Conservation (phyloP, 768 basidiomycete genomes). For the Mycena kentingensis region DNA sequence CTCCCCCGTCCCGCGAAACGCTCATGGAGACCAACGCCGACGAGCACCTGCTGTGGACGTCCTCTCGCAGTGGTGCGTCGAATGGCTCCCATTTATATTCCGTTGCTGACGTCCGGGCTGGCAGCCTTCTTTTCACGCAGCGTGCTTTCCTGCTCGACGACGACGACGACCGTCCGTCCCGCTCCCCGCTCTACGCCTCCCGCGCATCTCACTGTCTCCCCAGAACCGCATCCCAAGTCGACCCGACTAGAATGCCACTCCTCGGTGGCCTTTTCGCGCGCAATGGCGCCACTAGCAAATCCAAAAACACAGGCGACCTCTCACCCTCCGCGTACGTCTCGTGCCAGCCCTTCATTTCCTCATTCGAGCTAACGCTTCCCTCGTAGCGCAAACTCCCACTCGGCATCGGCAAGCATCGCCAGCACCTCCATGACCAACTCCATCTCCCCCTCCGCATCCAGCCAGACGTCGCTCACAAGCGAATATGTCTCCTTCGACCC, state of each 20-base stretch:
- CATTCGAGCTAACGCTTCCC: not conserved
- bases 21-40: no score
- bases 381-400: not conserved
- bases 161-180: not conserved
- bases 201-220: not conserved
- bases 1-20: no score
- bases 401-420: not conserved
- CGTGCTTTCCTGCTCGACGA: not conserved
- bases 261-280: slow-evolving; percentile 22
- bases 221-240: not conserved
- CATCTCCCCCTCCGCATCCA: not conserved
- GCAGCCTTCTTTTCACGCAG: no score
- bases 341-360: not conserved
- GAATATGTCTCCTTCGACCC: slow-evolving; percentile 17
- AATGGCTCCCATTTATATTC: no score
- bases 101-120: no score
- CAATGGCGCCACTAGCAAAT: not conserved
- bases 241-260: slow-evolving; percentile 16
- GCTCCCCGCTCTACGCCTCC: not conserved
- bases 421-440: slow-evolving; percentile 1
- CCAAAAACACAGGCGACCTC: slow-evolving; percentile 4
- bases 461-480: slow-evolving; percentile 2
- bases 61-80: no score
- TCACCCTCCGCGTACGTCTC: not conserved
- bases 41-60: no score